Conservation (phyloP, 768 basidiomycete species). For the Naematelia encephala region DNA sequence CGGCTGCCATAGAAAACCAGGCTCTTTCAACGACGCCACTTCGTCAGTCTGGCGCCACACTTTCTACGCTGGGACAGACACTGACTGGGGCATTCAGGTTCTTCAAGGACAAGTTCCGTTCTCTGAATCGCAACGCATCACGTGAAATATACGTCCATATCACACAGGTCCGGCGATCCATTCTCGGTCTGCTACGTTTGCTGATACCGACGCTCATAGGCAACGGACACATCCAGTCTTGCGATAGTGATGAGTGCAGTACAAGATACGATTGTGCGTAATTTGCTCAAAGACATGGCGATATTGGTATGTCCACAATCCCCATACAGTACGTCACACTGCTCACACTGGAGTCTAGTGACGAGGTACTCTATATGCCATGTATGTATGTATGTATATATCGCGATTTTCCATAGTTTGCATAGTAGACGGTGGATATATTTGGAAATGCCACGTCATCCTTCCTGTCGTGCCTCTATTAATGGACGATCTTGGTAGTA, state of each 20-base stretch:
- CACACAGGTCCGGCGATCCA: slow-evolving; percentile 7
- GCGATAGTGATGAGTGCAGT: slow-evolving; percentile 85
- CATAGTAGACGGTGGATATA: too few relatives aligned
- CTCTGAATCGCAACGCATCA: slow-evolving; percentile 74
- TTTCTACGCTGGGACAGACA: background rate
- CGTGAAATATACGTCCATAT: slow-evolving; percentile 73
- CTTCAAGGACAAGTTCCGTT: slow-evolving; percentile 79
- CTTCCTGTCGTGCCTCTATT: background rate
- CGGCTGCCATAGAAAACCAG: slow-evolving; percentile 52
- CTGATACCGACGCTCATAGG: slow-evolving; percentile 20
- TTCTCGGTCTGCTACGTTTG: slow-evolving; percentile 3
- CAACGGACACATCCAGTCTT: slow-evolving; percentile 59
- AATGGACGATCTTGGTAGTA: background rate
- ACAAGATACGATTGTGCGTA: slow-evolving; percentile 15
- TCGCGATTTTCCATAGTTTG: background rate
- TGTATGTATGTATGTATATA: slow-evolving; percentile 1
- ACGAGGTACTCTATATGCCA: too few relatives aligned
- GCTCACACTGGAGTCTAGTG: background rate
- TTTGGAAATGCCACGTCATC: too few relatives aligned
- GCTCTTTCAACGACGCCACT: slow-evolving; percentile 65
- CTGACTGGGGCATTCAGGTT: slow-evolving; percentile 60
- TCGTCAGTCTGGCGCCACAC: background rate
- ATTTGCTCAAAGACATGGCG: slow-evolving; percentile 32
- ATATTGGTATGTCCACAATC: slow-evolving; percentile 10
- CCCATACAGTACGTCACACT: background rate